phyloP scores from a whole-genome alignment of 2,329 filamentous ascomycete genomes.

The Hymenoscyphus infarciens region DNA sequence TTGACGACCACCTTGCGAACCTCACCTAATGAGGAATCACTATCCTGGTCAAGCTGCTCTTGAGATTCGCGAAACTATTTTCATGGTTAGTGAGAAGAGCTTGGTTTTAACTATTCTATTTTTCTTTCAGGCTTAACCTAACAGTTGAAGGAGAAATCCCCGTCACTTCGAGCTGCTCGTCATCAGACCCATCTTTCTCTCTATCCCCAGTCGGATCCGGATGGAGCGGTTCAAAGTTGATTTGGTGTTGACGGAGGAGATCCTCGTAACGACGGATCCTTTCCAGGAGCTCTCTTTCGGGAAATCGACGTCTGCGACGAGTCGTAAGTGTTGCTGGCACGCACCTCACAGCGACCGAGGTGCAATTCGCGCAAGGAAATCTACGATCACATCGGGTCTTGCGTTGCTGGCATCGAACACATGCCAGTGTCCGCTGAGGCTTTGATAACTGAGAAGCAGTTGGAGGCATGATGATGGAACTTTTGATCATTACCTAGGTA shows the following conservation, averaged over 20 bases:
- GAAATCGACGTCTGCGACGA: conserved; percentile 51
- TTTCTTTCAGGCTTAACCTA: too few species aligned
- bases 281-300: conserved; percentile 31
- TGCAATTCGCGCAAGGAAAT: conserved; percentile 51
- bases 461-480: not conserved
- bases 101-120: not conserved
- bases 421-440: conserved; percentile 2
- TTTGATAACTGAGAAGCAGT: not conserved
- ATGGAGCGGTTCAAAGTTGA: conserved; percentile 27
- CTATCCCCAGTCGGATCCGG: too few species aligned
- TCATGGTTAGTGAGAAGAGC: too few species aligned
- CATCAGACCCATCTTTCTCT: too few species aligned
- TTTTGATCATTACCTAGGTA: too few species aligned
- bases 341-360: conserved; percentile 60
- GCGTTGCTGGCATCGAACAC: conserved; percentile 4
- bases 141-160: too few species aligned
- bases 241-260: conserved; percentile 30
- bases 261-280: conserved; percentile 32
- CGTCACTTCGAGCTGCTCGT: conserved; percentile 8
- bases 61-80: not conserved
- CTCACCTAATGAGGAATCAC: not conserved
- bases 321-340: conserved; percentile 53
- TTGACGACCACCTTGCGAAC: not conserved
- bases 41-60: not conserved
- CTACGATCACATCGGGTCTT: conserved; percentile 5